Base-by-base conservation (phyloP, 257 asterid species). In the Verbena officinalis region DNA sequence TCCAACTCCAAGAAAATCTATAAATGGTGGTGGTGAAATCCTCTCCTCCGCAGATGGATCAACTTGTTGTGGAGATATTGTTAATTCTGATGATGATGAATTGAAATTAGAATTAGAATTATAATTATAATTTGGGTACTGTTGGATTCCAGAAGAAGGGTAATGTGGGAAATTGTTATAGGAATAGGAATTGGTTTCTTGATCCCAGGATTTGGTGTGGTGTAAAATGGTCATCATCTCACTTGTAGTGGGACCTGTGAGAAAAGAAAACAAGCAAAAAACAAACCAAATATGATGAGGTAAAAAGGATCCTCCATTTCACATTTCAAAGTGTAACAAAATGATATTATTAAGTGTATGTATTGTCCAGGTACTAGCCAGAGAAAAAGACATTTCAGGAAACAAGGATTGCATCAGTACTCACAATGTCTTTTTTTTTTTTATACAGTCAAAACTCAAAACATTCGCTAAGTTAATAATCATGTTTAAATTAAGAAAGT, bases 1-100 rank as follows among this genome's bases (percentile, higher is more conserved):
- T 67, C 96, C 97, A 13, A 91, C 97, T 40, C 97, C 97, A 15
- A 91, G 97, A 72, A 91, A 91, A 79, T 91, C 97, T 79, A 91
- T 91, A 77, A 88, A 91, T 56, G 84, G 81, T 53, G 91, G 81
- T 53, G 91, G 84, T 65, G 82, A 69, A 64, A 75, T 67, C 59
- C 72, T 72, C 64, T 75, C 91, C 36, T 82, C 87, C 49, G 58
- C 42, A 14, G 69, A 57, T 34, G 64, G 70, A n/a, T 62, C 80
- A 27, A 30, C 70, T 51, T 71, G 77, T 22, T 78, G 65, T 22
- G 73, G 33, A 38, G 74, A 44, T 55, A 73, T 62, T 49, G 78
- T 34, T n/a, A 66, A 60, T 27, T 74, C 75, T 24, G 87, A 27
- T n/a, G 81, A 30, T 2, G 36, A 2, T 30, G 36, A 70, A 5